Evolutionary conservation across 352 stramenopile species (phyloP).

Genomic region (Halophytophthora polymorphica): DNA sequence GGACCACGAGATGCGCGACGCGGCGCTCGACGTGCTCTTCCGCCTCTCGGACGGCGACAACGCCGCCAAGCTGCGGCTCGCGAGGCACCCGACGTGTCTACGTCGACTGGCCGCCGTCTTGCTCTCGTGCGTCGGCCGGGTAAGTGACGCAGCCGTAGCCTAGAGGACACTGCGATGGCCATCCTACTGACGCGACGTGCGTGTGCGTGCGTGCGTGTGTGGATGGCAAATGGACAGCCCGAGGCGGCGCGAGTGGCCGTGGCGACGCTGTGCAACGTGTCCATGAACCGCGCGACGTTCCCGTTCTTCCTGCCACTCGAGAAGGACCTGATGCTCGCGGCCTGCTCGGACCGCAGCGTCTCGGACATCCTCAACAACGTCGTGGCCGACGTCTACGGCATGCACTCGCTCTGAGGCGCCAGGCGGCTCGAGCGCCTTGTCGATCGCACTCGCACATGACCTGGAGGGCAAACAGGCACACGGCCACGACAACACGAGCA

Average conservation of each 20-base stretch:
- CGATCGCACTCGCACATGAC: no score
- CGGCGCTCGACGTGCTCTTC: slow-evolving; percentile 70
- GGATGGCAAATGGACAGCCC: slow-evolving; percentile 29
- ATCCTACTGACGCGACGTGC: not conserved
- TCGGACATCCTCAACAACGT: slow-evolving; percentile 81
- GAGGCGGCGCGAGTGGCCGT: slow-evolving; percentile 75
- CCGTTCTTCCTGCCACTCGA: slow-evolving; percentile 79
- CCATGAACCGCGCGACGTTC: slow-evolving; percentile 74
- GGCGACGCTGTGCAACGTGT: slow-evolving; percentile 67
- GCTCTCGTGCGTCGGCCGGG: slow-evolving; percentile 68
- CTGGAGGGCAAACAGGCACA: no score
- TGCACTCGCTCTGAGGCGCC: slow-evolving; percentile 64
- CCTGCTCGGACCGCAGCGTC: slow-evolving; percentile 73
- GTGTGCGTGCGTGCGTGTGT: no score
- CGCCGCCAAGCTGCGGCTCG: slow-evolving; percentile 60
- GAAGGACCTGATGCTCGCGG: slow-evolving; percentile 67
- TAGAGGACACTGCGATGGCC: not conserved
- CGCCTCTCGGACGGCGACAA: slow-evolving; percentile 66
- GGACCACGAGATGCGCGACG: slow-evolving; percentile 77
- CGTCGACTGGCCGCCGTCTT: slow-evolving; percentile 46
- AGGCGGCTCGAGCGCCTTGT: no score
- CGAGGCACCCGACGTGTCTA: slow-evolving; percentile 65
- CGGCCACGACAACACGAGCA: slow-evolving; percentile 3
- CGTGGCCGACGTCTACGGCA: slow-evolving; percentile 75
- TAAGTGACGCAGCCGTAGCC: slow-evolving; percentile 21